Evolutionary conservation across 345 rosid species (phyloP), one percentile per base, ranked within the genome.

Genomic region (Carallia pectinifolia): DNA sequence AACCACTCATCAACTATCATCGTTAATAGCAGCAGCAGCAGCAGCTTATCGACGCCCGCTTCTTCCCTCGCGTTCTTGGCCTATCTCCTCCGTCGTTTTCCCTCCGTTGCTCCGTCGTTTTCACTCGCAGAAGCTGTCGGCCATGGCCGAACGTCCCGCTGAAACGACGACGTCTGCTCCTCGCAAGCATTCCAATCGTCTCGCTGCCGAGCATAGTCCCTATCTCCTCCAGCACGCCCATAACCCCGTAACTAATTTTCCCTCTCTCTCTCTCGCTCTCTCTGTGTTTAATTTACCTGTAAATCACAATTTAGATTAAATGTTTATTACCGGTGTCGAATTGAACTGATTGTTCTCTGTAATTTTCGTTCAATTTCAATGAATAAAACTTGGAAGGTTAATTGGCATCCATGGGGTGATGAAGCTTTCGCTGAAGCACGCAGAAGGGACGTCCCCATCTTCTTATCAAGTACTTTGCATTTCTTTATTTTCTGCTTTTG

Each of bases 371-470:
- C 50, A 16, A 17, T 70, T 66, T 44, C 13, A 16, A 50, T 23
- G 30, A 33, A 50, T 52, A 19, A 23, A 30, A 30, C 31, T 56
- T 71, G 71, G 71, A 78, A 93, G 97, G 97, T 94, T 70, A 81
- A 90, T 81, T 88, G 97, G 98, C 86, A 87, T 75, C 96, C 96
- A 66, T 94, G 97, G 98, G 88, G 92, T 30, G 96, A 90, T 47
- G 95, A 90, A 77, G 98, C 98, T 80, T 94, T 94, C 39, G 83
- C 89, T 17, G 89, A 84, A 83, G 97, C 98, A 19, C 81, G 80
- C 66, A 86, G 77, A 74, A 84, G 96, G 81, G 89, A 90, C 58
- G 90, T 86, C 18, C 98, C 98, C 38, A 90, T 94, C 81, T 94
- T 94, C 88, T 82, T 91, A 73, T 94, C 97, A 59, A 89, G 98